A percentile compares a stretch with the other conserved stretches of the same genome.
phyloP scores from a whole-genome alignment of 2,329 filamentous ascomycete genomes.

The Pseudogymnoascus pannorum region DNA sequence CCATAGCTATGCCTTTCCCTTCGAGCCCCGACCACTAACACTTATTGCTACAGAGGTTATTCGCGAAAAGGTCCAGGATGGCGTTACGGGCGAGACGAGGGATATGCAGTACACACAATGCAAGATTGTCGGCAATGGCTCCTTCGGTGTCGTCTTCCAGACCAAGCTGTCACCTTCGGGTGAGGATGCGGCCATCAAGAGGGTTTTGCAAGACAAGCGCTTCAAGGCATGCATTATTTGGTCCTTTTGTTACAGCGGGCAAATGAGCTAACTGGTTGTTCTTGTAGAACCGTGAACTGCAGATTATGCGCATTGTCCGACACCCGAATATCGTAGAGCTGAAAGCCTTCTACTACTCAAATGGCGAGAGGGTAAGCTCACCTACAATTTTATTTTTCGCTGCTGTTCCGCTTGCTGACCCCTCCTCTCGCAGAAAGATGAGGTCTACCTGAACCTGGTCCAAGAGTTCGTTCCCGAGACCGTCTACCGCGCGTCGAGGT shows the following conservation, averaged over 20 bases:
- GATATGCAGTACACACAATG: constrained; percentile 98
- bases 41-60: constrained; percentile 70
- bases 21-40: constrained; percentile 21
- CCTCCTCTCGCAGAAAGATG: constrained; percentile 68
- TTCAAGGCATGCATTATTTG: constrained; percentile 72
- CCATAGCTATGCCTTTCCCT: background rate
- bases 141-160: constrained; percentile 97
- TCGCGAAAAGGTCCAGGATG: constrained; percentile 98
- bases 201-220: constrained; percentile 96
- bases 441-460: constrained; percentile 96
- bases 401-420: background rate
- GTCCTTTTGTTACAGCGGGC: background rate
- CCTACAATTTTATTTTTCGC: constrained; percentile 22
- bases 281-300: constrained; percentile 86
- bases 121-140: constrained; percentile 99
- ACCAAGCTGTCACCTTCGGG: constrained; percentile 97
- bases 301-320: constrained; percentile 99
- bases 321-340: constrained; percentile 98
- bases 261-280: constrained; percentile 27
- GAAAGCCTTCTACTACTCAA: constrained; percentile 99
- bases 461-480: constrained; percentile 98
- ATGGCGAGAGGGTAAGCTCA: constrained; percentile 79
- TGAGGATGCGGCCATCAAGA: constrained; percentile 98
- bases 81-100: constrained; percentile 89
- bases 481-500: constrained; percentile 93